Conservation (phyloP, 2,329 filamentous ascomycete species). For the Aspergillus fijiensis region DNA sequence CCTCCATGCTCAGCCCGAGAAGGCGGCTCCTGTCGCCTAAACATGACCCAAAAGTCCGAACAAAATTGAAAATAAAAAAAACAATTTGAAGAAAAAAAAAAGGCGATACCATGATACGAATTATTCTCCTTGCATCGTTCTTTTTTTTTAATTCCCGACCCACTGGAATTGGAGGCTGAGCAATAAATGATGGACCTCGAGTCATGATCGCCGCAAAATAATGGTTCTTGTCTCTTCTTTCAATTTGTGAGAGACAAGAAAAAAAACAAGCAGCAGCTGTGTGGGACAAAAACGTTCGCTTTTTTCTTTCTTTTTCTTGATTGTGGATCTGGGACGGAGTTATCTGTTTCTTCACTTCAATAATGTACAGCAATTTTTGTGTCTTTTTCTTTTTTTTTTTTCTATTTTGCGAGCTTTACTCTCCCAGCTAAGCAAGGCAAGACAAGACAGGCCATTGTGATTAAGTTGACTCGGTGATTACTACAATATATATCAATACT, state of each 20-base stretch:
- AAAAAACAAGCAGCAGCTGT: background rate
- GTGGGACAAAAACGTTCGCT: background rate
- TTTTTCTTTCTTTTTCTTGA: slow-evolving; percentile 3
- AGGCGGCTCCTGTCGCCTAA: slow-evolving; percentile 31
- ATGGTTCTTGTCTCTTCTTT: background rate
- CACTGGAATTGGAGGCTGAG: background rate
- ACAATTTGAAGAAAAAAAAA: background rate
- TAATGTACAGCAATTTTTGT: slow-evolving; percentile 1
- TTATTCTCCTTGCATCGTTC: background rate
- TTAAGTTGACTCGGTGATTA: background rate
- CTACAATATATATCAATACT: background rate
- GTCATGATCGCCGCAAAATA: background rate
- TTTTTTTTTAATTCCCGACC: too few species aligned
- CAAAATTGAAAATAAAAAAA: background rate
- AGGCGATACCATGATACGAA: slow-evolving; percentile 1
- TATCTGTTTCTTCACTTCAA: background rate
- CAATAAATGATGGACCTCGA: background rate
- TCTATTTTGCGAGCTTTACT: background rate
- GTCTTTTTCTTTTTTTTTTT: background rate
- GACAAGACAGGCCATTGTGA: background rate
- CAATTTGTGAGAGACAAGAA: background rate
- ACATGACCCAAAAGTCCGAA: background rate
- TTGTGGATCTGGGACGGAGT: background rate
- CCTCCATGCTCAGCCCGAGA: slow-evolving; percentile 48
- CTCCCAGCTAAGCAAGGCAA: background rate